Evolutionary conservation across 2,329 filamentous ascomycete genomes (phyloP), one percentile per base, ranked within the genome.

Genomic region (Alternaria metachromatica): DNA sequence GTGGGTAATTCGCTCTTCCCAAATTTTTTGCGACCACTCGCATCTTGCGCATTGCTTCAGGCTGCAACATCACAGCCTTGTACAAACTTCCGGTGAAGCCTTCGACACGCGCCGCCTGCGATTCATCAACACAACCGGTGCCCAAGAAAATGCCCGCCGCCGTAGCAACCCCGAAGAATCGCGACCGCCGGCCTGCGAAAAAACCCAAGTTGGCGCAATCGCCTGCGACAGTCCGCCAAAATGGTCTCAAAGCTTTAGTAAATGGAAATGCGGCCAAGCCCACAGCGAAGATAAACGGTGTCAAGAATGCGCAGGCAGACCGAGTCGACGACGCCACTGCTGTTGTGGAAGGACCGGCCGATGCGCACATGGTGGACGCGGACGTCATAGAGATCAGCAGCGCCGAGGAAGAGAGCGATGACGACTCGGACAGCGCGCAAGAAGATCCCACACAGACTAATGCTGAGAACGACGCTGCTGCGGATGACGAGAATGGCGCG

Each of bases 311-410:
- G 53, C 83, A 82, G 46, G 84, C 85, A 67, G 82, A 80, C 62
- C 83, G 84, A 44, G 84, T 89, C 33, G 85, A 90, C 73, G 88
- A 90, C 66, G 84, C 86, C 30, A 84, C 82, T 58, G 82, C 87
- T 11, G 82, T 86, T 2, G 85, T 90, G 11, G 83, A 84, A 51
- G 82, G 82, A 30, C 78, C 82, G 61, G 82, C 77, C 71, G 79
- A 79, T 70, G 79, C 78, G 71, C 79, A 79, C 56, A 79, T 78
- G 75, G 68, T 71, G 55, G 74, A 80, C 59, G 72, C 66, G 30
- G 68, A 82, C 49, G 75, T 83, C 13, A 83, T 86, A 55, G 80
- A 82, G 67, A 84, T 86, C 56, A 85, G 84, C 53, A 85, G 82
- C 66, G 80, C 80, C 28, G 82, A 83, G 50, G 82, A 83, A 55